A percentile compares a stretch with the other conserved stretches of the same genome.
Conservation (phyloP, 1,284 basidiomycete species). For the Papiliotrema fonsecae region DNA sequence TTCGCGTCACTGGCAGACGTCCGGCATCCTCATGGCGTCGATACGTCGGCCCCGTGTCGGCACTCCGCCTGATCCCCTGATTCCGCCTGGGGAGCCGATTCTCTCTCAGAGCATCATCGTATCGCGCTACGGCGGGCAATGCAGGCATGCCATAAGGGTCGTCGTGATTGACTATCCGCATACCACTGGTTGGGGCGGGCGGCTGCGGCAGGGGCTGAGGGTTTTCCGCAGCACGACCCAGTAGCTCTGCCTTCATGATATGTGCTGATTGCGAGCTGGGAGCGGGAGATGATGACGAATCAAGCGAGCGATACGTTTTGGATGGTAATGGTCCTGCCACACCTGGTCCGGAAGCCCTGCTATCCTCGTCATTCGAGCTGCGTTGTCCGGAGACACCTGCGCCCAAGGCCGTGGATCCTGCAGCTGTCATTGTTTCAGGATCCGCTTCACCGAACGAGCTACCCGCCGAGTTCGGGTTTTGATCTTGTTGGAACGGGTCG, state of each 20-base stretch:
- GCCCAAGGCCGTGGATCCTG: conserved; percentile 15
- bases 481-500: conserved; percentile 7
- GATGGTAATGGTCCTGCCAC: conserved; percentile 18
- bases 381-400: conserved; percentile 1
- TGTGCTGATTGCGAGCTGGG: neutral
- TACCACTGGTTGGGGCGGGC: neutral
- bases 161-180: conserved; percentile 25
- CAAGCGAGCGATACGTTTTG: conserved; percentile 3
- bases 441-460: neutral
- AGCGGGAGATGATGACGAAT: neutral
- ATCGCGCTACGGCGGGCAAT: conserved; percentile 10
- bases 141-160: conserved; percentile 15
- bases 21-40: conserved; percentile 31
- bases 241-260: neutral
- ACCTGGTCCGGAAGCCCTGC: conserved; percentile 10
- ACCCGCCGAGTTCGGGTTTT: neutral
- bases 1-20: conserved; percentile 7
- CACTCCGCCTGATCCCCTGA: conserved; percentile 5
- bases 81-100: no score
- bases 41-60: conserved; percentile 14
- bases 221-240: neutral
- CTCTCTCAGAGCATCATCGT: conserved; percentile 2
- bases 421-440: conserved; percentile 3
- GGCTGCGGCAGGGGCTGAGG: neutral
- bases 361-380: conserved; percentile 4